These are phyloP conservation scores for Alliaria petiolata DNA, from an alignment of 345 rosid genomes.

Conservation along the genomic window DNA sequence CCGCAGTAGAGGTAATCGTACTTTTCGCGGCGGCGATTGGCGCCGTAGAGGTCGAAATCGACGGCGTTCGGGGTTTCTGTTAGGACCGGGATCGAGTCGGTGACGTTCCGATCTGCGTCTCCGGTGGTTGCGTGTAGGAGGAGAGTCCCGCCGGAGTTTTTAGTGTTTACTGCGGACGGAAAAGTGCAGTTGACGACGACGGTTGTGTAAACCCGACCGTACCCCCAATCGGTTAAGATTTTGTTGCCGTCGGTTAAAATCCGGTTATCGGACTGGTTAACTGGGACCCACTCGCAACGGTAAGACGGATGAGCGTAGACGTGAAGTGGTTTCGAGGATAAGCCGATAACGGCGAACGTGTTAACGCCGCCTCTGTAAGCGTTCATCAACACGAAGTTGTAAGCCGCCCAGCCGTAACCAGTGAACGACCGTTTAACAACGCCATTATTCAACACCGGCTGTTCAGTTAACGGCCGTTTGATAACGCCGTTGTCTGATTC, in stretches of 20 bases:
- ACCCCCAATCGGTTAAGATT: slow-evolving; percentile 96
- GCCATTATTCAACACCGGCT: slow-evolving; percentile 36
- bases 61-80: slow-evolving; percentile 42
- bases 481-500: slow-evolving; percentile 37
- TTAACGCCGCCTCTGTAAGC: slow-evolving; percentile 74
- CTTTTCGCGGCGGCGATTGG: slow-evolving; percentile 33
- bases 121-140: slow-evolving; percentile 61
- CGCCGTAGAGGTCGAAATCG: slow-evolving; percentile 36
- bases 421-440: slow-evolving; percentile 56
- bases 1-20: slow-evolving; percentile 89
- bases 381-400: slow-evolving; percentile 76
- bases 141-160: slow-evolving; percentile 70
- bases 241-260: slow-evolving; percentile 39
- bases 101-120: slow-evolving; percentile 49
- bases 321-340: slow-evolving; percentile 85
- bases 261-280: slow-evolving; percentile 27
- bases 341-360: slow-evolving; percentile 70
- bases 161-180: slow-evolving; percentile 38
- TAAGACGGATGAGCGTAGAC: slow-evolving; percentile 62
- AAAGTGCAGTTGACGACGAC: slow-evolving; percentile 90
- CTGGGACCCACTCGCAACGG: slow-evolving; percentile 66
- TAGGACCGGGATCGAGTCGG: slow-evolving; percentile 57
- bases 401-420: slow-evolving; percentile 75
- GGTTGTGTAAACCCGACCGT: slow-evolving; percentile 84
- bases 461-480: slow-evolving; percentile 28